Evolutionary conservation across 2,329 filamentous ascomycete genomes (phyloP), one percentile per base, ranked within the genome.

Genomic region (Pseudogymnoascus sp.): DNA sequence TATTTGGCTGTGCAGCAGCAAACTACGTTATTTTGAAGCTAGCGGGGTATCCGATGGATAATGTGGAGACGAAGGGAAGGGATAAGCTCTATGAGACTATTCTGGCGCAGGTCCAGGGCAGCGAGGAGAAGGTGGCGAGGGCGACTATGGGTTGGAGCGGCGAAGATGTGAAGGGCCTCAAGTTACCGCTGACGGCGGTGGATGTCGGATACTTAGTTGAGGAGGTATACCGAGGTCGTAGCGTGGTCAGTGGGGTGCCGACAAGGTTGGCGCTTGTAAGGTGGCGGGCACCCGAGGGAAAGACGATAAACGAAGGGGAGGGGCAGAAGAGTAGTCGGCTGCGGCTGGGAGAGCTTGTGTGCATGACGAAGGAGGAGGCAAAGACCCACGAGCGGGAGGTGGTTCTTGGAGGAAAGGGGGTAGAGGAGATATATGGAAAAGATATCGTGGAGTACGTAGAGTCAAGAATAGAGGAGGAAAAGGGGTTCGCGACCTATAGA

Each of bases 81-180:
- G 91, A 96, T 57, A 96, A 96, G 76, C 86, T 96, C 81, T 96
- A 97, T 73, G 92, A 97, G 62, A 85, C 86, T 37, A 88, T 97
- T 33, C 77, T 94, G 2, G 85, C 85, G 0, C 81, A 82, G 17
- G 75, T 97, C 1, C 91, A 96, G 71, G 86, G 85, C 29, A 80
- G 83, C 11, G 90, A 97, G 71, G 92, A 95, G 71, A 87, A 89
- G 62, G 72, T 94, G 1, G 85, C 87, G 0, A 81, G 83, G 61
- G 71, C 77, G 33, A 71, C 73, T 61, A 76, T 79, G 15, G 79
- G 78, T 2, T 72, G 76, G 58, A 74, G 82, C 58, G 63, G 77
- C 63, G 68, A 68, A 8, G 61, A 63, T 33, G 77, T 82, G 0
- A 75, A 88, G 9, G 93, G 94, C 0, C 76, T 99, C 58, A 90